Evolutionary conservation across 495 filamentous ascomycete genomes (phyloP).

Genomic region (Clohesyomyces aquaticus): DNA sequence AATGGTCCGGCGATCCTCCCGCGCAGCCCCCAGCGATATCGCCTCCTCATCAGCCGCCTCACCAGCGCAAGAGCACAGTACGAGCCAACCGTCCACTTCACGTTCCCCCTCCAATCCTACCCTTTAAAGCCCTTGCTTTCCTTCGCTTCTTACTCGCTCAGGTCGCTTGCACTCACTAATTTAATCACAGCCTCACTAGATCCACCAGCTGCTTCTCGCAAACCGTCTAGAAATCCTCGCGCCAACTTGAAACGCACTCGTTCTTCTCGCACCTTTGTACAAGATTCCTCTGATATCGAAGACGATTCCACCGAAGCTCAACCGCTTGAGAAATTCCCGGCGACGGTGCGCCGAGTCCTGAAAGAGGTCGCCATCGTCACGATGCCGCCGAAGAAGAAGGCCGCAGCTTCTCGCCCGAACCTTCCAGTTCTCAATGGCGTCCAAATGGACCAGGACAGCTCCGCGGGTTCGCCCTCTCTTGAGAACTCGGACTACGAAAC

Average conservation of each 20-base stretch:
- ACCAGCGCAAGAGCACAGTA: neutral
- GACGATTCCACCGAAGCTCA: constrained; percentile 12
- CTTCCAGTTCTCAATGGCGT: constrained; percentile 14
- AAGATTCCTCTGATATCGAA: constrained; percentile 23
- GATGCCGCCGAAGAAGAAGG: constrained; percentile 19
- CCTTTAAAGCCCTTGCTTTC: neutral
- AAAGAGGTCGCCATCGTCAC: constrained; percentile 30
- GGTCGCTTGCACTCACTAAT: constrained; percentile 2
- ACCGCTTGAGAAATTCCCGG: neutral
- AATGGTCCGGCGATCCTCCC: neutral
- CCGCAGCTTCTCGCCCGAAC: neutral
- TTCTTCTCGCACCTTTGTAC: constrained; percentile 26
- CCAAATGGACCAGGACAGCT: constrained; percentile 22
- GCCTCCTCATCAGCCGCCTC: neutral
- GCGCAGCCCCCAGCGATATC: neutral
- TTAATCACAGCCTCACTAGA: constrained; percentile 2
- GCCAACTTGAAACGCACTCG: constrained; percentile 32
- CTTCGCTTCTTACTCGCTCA: neutral
- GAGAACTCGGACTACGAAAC: constrained; percentile 69
- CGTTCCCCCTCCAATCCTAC: neutral
- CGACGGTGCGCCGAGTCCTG: constrained; percentile 22
- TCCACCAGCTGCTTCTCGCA: neutral
- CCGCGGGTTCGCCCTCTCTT: constrained; percentile 43
- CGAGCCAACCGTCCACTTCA: neutral
- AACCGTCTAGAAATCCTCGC: neutral